A percentile compares a stretch with the other conserved stretches of the same genome.
These are phyloP conservation scores for Pyricularia grisea DNA, from an alignment of 2,329 filamentous ascomycete species.

Conservation along the genomic window DNA sequence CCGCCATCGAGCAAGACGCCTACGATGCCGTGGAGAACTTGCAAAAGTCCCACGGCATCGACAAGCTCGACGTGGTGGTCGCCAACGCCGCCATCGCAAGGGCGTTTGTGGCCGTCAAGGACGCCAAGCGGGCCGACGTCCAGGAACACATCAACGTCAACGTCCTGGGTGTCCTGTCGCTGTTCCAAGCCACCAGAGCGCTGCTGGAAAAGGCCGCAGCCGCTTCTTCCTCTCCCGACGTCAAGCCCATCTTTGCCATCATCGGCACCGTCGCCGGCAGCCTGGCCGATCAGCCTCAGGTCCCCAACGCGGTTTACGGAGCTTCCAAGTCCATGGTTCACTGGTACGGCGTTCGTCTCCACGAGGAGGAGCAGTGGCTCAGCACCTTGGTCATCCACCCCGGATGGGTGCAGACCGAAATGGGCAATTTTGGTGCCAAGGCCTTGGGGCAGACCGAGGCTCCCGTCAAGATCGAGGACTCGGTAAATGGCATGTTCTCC, in stretches of 20 bases:
- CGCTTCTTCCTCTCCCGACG: neutral
- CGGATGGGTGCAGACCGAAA: neutral
- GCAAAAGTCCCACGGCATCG: conserved; percentile 17
- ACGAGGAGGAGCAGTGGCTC: conserved; percentile 4
- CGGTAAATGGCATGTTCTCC: neutral
- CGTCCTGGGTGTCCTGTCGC: conserved; percentile 25
- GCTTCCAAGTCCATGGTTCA: conserved; percentile 25
- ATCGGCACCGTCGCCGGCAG: conserved; percentile 25
- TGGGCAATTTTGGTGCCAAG: neutral
- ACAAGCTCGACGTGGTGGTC: conserved; percentile 38
- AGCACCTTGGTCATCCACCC: neutral
- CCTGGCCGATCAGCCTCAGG: conserved; percentile 13
- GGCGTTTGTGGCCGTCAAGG: conserved; percentile 17
- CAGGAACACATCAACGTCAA: conserved; percentile 33
- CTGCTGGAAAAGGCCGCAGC: conserved; percentile 18
- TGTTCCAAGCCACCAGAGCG: conserved; percentile 24
- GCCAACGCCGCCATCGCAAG: conserved; percentile 36
- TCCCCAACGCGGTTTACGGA: conserved; percentile 23
- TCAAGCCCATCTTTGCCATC: conserved; percentile 24
- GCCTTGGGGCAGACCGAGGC: neutral
- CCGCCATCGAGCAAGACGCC: conserved; percentile 15
- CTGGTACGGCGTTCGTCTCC: conserved; percentile 11
- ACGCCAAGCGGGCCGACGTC: conserved; percentile 23
- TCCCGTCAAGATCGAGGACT: neutral
- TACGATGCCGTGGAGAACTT: conserved; percentile 19